Conservation (phyloP, 2,329 filamentous ascomycete genomes). For the Pyricularia sp. region DNA sequence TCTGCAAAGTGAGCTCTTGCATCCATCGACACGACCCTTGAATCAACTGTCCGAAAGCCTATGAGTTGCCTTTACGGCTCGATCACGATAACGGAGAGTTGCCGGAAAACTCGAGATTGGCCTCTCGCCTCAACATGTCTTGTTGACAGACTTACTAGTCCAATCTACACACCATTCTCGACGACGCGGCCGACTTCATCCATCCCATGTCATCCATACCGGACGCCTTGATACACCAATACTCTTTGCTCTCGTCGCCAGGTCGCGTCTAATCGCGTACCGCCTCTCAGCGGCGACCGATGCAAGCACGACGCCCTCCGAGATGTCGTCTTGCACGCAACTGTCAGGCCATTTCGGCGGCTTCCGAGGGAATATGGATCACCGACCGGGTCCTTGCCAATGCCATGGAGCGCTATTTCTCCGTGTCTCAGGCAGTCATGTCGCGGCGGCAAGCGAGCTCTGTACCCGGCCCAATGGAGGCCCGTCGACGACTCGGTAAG, state of each 20-base stretch:
- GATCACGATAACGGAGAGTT: not conserved
- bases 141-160: not conserved
- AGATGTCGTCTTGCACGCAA: not conserved
- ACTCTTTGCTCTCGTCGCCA: not conserved
- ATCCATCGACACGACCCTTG: not conserved
- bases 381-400: slow-evolving; percentile 40
- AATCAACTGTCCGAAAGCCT: not conserved
- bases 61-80: not conserved
- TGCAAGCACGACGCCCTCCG: not conserved
- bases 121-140: not conserved
- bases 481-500: slow-evolving; percentile 36
- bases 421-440: slow-evolving; percentile 14
- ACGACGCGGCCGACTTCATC: not conserved
- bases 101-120: not conserved
- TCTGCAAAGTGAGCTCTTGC: not conserved
- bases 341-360: not conserved
- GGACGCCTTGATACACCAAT: not conserved
- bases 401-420: slow-evolving; percentile 34
- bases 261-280: not conserved
- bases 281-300: not conserved
- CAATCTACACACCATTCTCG: not conserved
- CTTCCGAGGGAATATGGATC: slow-evolving; percentile 41
- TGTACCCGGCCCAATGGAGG: slow-evolving; percentile 41
- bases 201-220: not conserved
- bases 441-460: slow-evolving; percentile 21